Base-by-base conservation (phyloP, 2,329 filamentous ascomycete genomes). In the Talaromyces sp. region DNA sequence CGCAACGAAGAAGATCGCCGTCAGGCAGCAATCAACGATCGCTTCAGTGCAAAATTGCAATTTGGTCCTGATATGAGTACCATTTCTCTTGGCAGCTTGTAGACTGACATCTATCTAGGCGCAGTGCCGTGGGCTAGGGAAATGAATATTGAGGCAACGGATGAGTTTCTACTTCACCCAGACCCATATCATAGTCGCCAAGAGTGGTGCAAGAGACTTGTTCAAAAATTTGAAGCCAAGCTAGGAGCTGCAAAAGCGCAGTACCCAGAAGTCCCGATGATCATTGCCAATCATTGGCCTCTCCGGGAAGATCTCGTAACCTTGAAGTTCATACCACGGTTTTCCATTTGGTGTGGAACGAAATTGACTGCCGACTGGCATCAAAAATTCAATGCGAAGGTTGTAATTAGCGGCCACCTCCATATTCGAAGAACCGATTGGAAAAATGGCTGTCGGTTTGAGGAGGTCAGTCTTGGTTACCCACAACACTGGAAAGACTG, bases 271-370 rank as follows among this genome's bases (percentile, higher is more conserved):
- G 13, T 60, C 19, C 60, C 64, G 3, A 39, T 65, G 31, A 56
- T 65, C n/a, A 65, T 65, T 56, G 64, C 64, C 33, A 65, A 65
- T 16, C 64, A 65, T 24, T 65, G 64, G 64, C 64, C 64, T 9
- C 45, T 65, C 22, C 52, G 64, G 5, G 56, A 62, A 50, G 64
- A 65, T 35, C 64, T 65, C 8, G 64, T 62, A 27, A 58, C 16
- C 43, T 41, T 65, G 39, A 59, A 58, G 35, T 65, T 52, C 22
- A 65, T 65, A 22, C 64, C 64, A 27, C 54, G 64, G 9, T 65
- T 65, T 43, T 48, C 37, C 1, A 31, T 65, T n/a, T 65, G 64
- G 64, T 65, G 64, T 37, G 64, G 64, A n/a, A 65, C 64, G 13
- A 58, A 48, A 35, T 19, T 62, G 27, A 65, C 64, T 11, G 41